Base-by-base conservation (phyloP, 371 early-diverging fungal genomes). In the Lichtheimia corymbifera region DNA sequence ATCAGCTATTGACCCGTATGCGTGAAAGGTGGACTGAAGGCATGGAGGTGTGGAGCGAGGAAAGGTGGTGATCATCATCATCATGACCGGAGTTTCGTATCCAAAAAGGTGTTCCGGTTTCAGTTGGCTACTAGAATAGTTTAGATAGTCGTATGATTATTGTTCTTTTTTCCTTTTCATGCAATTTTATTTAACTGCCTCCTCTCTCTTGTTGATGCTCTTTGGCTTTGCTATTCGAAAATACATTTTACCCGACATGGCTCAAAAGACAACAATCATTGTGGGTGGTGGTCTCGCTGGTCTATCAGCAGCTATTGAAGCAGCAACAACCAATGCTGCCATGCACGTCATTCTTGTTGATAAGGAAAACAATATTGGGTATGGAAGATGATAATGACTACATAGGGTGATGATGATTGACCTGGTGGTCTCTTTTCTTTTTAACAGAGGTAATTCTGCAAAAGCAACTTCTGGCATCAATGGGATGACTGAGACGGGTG, bases 391-490 rank as follows among this genome's bases (percentile, higher is more conserved):
- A n/a, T n/a, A n/a, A 22, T 7, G 25, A 41, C 17, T 30, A 28
- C 14, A 40, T 12, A 55, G 3, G 13, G 9, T 5, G 12, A 15
- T 55, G 44, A 3, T 18, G 2, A 2, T n/a, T 4, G 2, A 11
- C 40, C 14, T 43, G 14, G 1, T 18, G 22, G 5, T 6, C 0
- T 2, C 5, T 22, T 24, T 2, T 24, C 52, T 9, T 27, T 11
- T 13, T 5, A 1, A 24, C 20, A 73, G 93, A 47, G 93, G 93
- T 44, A 88, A 88, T 62, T 86, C 86, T 5, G 79, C 89, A 70
- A 93, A 93, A 70, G 93, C 93, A 9, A 88, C 93, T 1, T 92
- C 92, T 22, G 93, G 93, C 50, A 93, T 93, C 70, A 93, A 93
- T 79, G 90, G 87, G n/a, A 88, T 86, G 18, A 89, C 93, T 5